Percentiles rank a stretch among this genome's conserved stretches.
phyloP scores from a whole-genome alignment of 2,329 filamentous ascomycete genomes.

The Xylariaceae sp. region DNA sequence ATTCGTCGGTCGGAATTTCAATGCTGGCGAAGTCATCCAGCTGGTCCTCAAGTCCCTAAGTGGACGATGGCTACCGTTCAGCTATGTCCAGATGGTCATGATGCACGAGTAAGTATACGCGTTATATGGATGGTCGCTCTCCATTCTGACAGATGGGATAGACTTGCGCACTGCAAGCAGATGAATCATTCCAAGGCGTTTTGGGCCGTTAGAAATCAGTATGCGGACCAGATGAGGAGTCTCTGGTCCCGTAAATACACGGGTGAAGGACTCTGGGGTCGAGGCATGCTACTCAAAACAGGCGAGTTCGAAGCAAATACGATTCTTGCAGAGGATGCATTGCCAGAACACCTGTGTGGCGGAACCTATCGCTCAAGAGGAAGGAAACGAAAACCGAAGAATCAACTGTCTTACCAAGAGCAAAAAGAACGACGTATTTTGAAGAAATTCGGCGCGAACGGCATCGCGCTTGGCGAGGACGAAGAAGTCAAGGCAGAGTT shows the following conservation, averaged over 20 bases:
- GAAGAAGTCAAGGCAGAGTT: slow-evolving; percentile 59
- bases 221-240: slow-evolving; percentile 62
- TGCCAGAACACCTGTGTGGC: slow-evolving; percentile 72
- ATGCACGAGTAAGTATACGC: slow-evolving; percentile 62
- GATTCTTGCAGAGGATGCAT: slow-evolving; percentile 47
- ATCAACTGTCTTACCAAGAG: slow-evolving; percentile 61
- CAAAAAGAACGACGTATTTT: slow-evolving; percentile 65
- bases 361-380: slow-evolving; percentile 65
- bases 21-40: slow-evolving; percentile 81
- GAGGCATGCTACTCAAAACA: slow-evolving; percentile 57
- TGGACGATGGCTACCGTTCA: slow-evolving; percentile 71
- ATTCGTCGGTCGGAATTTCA: slow-evolving; percentile 87
- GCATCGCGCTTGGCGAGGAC: slow-evolving; percentile 64
- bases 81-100: slow-evolving; percentile 90
- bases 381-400: slow-evolving; percentile 50
- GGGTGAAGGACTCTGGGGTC: slow-evolving; percentile 79
- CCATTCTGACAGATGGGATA: slow-evolving; percentile 19
- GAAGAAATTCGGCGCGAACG: slow-evolving; percentile 71
- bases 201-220: slow-evolving; percentile 72
- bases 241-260: slow-evolving; percentile 68
- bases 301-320: slow-evolving; percentile 54
- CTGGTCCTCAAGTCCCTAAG: slow-evolving; percentile 68
- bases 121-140: too few species aligned
- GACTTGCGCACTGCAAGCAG: slow-evolving; percentile 77
- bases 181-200: slow-evolving; percentile 85